Percentiles rank a stretch among this genome's conserved stretches.
Conservation (phyloP, 2,329 filamentous ascomycete genomes). For the Botrytis sinoallii region DNA sequence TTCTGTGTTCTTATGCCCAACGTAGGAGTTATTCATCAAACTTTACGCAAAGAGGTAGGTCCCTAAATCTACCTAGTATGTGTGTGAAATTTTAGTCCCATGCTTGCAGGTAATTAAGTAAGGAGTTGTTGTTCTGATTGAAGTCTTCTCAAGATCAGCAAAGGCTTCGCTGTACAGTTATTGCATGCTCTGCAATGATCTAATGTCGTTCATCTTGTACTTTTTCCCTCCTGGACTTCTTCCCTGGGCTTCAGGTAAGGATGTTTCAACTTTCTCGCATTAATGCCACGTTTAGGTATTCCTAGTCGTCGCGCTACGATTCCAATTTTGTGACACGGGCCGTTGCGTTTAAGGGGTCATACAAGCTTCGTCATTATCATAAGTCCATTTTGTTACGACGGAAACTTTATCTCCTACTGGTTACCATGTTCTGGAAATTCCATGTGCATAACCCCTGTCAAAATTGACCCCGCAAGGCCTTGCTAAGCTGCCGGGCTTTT, state of each 20-base stretch:
- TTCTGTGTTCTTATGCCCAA: not conserved
- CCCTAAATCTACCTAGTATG: not conserved
- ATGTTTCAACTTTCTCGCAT: constrained; percentile 7
- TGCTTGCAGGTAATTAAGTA: not conserved
- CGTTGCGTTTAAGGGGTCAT: constrained; percentile 18
- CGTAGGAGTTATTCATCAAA: not conserved
- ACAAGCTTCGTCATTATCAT: constrained; percentile 14
- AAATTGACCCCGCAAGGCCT: constrained; percentile 10
- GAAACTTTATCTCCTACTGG: constrained; percentile 15
- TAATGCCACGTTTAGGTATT: constrained; percentile 11
- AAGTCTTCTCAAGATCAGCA: constrained; percentile 1
- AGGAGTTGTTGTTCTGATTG: not conserved
- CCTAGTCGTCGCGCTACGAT: constrained; percentile 3
- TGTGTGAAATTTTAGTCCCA: not conserved
- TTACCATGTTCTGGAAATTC: constrained; percentile 14
- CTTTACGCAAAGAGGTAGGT: constrained; percentile 16
- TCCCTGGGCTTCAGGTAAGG: constrained; percentile 2
- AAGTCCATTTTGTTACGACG: constrained; percentile 1
- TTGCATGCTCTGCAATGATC: constrained; percentile 1
- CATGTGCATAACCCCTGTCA: constrained; percentile 10
- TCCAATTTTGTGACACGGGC: constrained; percentile 17
- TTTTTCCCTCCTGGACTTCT: not conserved
- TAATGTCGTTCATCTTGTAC: not conserved
- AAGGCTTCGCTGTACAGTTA: not conserved
- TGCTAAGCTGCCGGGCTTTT: constrained; percentile 9